phyloP scores from a whole-genome alignment of 2,329 filamentous ascomycete species.

The Incumbomyces delicatus region DNA sequence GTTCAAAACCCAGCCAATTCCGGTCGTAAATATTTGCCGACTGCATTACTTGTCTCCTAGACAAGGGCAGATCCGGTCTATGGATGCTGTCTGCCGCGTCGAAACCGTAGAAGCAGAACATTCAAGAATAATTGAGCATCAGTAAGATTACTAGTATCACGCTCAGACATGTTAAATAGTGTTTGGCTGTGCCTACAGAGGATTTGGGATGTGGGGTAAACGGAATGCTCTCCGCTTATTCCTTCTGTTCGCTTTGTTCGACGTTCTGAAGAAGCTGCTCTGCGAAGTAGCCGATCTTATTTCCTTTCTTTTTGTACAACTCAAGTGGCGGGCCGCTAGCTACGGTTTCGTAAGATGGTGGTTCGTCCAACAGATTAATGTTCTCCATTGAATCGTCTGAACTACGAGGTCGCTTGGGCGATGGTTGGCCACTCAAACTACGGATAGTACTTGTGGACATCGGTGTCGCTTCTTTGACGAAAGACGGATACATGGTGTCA shows the following conservation, averaged over 20 bases:
- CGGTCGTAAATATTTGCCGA: too few relatives aligned
- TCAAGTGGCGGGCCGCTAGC: constrained; percentile 23
- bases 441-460: constrained; percentile 19
- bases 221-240: neutral
- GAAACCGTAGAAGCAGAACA: too few relatives aligned
- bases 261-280: constrained; percentile 19
- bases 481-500: neutral
- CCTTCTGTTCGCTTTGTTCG: constrained; percentile 3
- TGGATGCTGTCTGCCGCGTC: too few relatives aligned
- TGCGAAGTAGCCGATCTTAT: constrained; percentile 19
- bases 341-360: constrained; percentile 27
- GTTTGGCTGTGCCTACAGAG: too few relatives aligned
- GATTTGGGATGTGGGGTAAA: neutral
- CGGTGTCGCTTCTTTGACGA: constrained; percentile 15
- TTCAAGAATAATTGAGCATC: too few relatives aligned
- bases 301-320: constrained; percentile 30
- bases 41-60: too few relatives aligned
- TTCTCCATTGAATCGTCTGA: constrained; percentile 7
- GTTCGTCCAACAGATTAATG: constrained; percentile 11
- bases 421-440: constrained; percentile 17
- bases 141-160: too few relatives aligned
- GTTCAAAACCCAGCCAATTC: too few relatives aligned
- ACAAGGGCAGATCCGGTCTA: too few relatives aligned
- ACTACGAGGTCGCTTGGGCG: constrained; percentile 13
- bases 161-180: too few relatives aligned